Percentiles rank a stretch among this genome's conserved stretches.
Evolutionary conservation across 345 rosid genomes (phyloP).

Genomic region (Salix dunnii): DNA sequence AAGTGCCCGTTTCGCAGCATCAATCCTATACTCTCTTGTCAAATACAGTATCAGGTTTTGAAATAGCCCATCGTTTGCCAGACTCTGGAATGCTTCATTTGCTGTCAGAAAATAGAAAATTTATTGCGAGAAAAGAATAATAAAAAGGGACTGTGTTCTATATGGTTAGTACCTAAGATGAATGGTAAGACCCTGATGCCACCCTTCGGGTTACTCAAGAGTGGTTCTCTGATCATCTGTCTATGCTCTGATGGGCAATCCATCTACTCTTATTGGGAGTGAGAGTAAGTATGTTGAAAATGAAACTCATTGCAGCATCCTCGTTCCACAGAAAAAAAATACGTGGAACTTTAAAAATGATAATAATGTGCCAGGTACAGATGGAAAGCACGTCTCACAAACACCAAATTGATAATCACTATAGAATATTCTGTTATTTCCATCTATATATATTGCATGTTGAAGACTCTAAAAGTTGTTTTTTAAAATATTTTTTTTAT

Average conservation of each 20-base stretch:
- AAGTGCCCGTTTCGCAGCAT: slow-evolving; percentile 38
- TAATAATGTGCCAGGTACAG: too few relatives aligned
- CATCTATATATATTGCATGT: too few relatives aligned
- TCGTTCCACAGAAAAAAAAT: not conserved
- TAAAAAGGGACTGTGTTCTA: too few relatives aligned
- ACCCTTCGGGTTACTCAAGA: slow-evolving; percentile 29
- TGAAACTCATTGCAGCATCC: not conserved
- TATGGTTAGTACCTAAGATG: slow-evolving; percentile 43
- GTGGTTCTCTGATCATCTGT: slow-evolving; percentile 28
- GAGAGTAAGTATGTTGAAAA: too few relatives aligned
- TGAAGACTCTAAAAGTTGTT: too few relatives aligned
- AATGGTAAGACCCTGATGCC: slow-evolving; percentile 45
- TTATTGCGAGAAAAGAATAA: too few relatives aligned
- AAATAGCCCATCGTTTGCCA: slow-evolving; percentile 46
- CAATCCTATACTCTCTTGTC: slow-evolving; percentile 48
- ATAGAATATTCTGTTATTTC: too few relatives aligned
- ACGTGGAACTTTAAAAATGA: not conserved
- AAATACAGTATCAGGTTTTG: slow-evolving; percentile 63
- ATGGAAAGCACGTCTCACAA: not conserved
- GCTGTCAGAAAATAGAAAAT: slow-evolving; percentile 18
- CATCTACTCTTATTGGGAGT: too few relatives aligned
- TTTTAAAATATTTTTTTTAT: too few relatives aligned
- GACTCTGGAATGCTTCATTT: slow-evolving; percentile 56
- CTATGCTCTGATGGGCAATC: too few relatives aligned
- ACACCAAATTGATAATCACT: too few relatives aligned